Base-by-base conservation (phyloP, 2,329 filamentous ascomycete species). In the Claviceps maximensis region DNA sequence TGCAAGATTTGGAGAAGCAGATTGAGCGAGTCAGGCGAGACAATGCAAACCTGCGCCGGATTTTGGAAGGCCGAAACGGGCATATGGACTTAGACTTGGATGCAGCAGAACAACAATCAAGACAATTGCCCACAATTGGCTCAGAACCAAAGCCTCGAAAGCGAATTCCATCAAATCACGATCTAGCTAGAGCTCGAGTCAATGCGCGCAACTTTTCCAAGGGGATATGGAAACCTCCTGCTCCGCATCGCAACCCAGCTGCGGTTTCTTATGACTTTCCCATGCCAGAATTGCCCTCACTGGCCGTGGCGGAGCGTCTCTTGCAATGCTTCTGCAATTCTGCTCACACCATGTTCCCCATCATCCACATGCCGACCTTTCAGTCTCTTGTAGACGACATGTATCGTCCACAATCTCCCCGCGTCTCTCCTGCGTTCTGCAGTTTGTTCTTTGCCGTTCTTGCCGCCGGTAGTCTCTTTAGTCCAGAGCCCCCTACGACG, bases 1-100 rank as follows among this genome's bases (percentile, higher is more conserved):
- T 97, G 13, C 93, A 97, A 69, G 93, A 98, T 66, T 76, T 98
- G 27, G 91, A 97, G 70, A 93, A 89, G 68, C 90, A 96, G 69
- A 80, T 96, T 62, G 80, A 86, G 47, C 79, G 84, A 51, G 78
- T 93, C 42, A 87, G 84, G 64, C 82, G 88, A 54, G 87, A 95
- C 66, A 90, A 95, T 62, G 77, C 74, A 53, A 84, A 83, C 56
- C 72, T 95, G 41, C 81, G 82, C 51, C 82, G 84, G 31, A 79
- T 83, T 62, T 70, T 88, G 45, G 70, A 73, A 44, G 74, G 76
- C 49, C 67, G 71, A 52, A 71, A 74, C 54, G 73, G 71, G 15
- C 72, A 73, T 58, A 73, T 75, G 69, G 76, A 76, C 47, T 61
- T 76, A 50, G 74, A 77, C 51, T 58, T 69, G 46, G 74, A 74